phyloP scores from a whole-genome alignment of 2,329 filamentous ascomycete species.

The Talaromyces sp. region DNA sequence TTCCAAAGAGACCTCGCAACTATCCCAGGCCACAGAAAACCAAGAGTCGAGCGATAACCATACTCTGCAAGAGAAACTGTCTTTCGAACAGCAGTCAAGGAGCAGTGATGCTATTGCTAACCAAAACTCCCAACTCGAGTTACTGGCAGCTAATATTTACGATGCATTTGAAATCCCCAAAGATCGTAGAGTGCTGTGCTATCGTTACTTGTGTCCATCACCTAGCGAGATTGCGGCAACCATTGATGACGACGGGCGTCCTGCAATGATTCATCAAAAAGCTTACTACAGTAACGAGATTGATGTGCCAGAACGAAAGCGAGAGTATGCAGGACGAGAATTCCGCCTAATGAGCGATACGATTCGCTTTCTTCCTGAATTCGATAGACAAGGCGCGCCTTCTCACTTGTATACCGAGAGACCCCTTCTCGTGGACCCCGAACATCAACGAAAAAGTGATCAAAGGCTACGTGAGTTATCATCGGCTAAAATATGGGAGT shows the following conservation, averaged over 20 bases:
- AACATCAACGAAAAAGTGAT: constrained; percentile 49
- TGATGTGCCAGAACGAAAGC: constrained; percentile 71
- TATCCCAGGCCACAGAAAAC: constrained; percentile 12
- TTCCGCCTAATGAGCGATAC: constrained; percentile 73
- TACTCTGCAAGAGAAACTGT: constrained; percentile 7
- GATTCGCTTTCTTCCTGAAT: constrained; percentile 73
- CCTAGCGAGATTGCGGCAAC: constrained; percentile 50
- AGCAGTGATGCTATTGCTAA: not conserved
- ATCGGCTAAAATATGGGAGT: constrained; percentile 69
- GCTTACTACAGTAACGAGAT: constrained; percentile 79
- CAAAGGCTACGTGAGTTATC: constrained; percentile 54
- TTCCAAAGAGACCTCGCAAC: constrained; percentile 41
- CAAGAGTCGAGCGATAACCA: not conserved
- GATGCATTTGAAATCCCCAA: constrained; percentile 26
- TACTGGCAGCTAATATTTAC: constrained; percentile 20
- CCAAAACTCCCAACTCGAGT: constrained; percentile 14
- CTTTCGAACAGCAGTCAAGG: constrained; percentile 18
- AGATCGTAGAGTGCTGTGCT: constrained; percentile 20
- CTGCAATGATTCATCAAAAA: constrained; percentile 74
- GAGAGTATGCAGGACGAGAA: constrained; percentile 84
- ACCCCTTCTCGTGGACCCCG: constrained; percentile 44
- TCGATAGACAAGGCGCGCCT: constrained; percentile 61
- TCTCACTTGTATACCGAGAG: constrained; percentile 54
- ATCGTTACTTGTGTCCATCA: constrained; percentile 23
- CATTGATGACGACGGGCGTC: constrained; percentile 53